Conservation (phyloP, 139 green algal genomes). For the Medakamo hakoo region DNA sequence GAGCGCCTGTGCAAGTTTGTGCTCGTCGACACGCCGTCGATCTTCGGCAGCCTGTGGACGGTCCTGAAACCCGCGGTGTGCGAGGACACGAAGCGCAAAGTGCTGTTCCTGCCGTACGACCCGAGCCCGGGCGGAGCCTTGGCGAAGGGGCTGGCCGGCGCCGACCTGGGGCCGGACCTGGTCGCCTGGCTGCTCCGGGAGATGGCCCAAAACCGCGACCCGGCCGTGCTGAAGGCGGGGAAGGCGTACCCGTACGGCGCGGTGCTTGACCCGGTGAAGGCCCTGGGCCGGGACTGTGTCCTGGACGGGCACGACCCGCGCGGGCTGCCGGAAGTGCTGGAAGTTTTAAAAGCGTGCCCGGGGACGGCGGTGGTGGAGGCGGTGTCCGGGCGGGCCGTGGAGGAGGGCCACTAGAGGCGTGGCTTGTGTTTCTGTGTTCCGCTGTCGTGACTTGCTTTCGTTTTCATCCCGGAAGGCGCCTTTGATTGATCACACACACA, state of each 20-base stretch:
- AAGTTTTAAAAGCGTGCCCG: no score
- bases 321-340: conserved; percentile 10
- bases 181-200: conserved; percentile 42
- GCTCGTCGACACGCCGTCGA: conserved; percentile 37
- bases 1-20: conserved; percentile 54
- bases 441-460: no score
- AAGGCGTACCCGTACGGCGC: conserved; percentile 19
- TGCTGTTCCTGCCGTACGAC: conserved; percentile 29
- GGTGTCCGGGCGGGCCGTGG: no score
- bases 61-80: conserved; percentile 41
- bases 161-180: conserved; percentile 28
- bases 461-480: no score
- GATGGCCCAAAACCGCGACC: conserved; percentile 50
- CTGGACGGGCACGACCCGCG: conserved; percentile 9
- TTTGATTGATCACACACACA: no score
- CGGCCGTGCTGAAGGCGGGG: conserved; percentile 9
- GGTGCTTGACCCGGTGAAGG: not conserved
- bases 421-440: no score
- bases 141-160: conserved; percentile 12
- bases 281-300: no score
- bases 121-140: conserved; percentile 16
- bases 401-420: no score
- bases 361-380: no score
- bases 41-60: conserved; percentile 52
- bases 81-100: conserved; percentile 49